A percentile compares a stretch with the other conserved stretches of the same genome.
Conservation (phyloP, 1,284 basidiomycete genomes). For the Singerocomus inundabilis region DNA sequence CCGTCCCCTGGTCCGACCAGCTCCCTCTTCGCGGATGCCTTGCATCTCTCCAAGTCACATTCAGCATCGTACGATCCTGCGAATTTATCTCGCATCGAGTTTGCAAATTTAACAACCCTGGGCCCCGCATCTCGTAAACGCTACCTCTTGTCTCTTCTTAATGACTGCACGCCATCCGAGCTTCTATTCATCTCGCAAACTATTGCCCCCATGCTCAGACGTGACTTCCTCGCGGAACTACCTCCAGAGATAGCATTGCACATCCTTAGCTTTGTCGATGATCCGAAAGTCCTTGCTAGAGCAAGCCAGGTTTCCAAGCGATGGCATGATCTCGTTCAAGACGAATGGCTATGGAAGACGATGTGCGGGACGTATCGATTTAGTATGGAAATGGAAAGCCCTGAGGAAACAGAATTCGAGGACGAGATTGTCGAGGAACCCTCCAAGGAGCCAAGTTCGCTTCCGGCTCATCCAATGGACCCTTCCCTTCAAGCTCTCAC, state of each 20-base stretch:
- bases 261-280: constrained; percentile 81
- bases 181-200: constrained; percentile 75
- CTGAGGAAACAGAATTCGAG: constrained; percentile 14
- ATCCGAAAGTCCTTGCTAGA: constrained; percentile 72
- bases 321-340: constrained; percentile 79
- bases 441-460: constrained; percentile 35
- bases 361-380: constrained; percentile 71
- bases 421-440: constrained; percentile 16
- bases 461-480: constrained; percentile 38
- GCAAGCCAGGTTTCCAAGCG: constrained; percentile 72
- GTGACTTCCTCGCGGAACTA: constrained; percentile 82
- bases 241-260: constrained; percentile 85
- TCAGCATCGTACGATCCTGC: constrained; percentile 27
- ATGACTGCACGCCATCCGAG: constrained; percentile 69
- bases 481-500: constrained; percentile 40
- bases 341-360: constrained; percentile 83
- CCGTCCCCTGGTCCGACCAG: constrained; percentile 52
- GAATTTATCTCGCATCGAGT: constrained; percentile 36
- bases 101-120: constrained; percentile 36
- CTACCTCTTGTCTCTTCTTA: constrained; percentile 63
- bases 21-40: constrained; percentile 20
- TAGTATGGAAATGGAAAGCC: constrained; percentile 21
- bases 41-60: constrained; percentile 15
- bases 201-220: constrained; percentile 80
- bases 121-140: constrained; percentile 49